Conservation (phyloP, 352 stramenopile genomes). For the Phytopythium ostracodes region DNA sequence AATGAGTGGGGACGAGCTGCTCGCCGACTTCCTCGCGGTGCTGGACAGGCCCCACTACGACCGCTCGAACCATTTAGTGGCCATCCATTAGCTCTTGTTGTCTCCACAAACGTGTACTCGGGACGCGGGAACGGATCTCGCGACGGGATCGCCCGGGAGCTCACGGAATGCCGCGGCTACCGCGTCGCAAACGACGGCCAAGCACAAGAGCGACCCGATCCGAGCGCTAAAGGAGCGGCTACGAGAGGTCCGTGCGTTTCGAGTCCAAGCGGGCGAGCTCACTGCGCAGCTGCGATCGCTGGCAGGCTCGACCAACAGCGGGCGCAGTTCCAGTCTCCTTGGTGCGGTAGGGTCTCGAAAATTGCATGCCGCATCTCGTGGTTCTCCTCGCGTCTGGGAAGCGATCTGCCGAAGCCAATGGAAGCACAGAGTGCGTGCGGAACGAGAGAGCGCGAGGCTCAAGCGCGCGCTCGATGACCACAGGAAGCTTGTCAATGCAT, state of each 20-base stretch:
- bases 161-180: no score
- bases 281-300: neutral
- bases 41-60: neutral
- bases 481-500: slow-evolving; percentile 16
- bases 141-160: no score
- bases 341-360: neutral
- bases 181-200: no score
- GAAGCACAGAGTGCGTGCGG: neutral
- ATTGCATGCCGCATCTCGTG: neutral
- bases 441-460: slow-evolving; percentile 27
- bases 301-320: neutral
- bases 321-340: neutral
- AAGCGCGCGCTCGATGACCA: slow-evolving; percentile 22
- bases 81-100: no score
- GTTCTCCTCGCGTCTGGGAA: slow-evolving; percentile 2
- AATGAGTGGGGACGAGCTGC: neutral
- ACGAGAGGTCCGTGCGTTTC: slow-evolving; percentile 12
- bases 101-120: no score
- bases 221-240: neutral
- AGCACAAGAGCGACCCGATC: slow-evolving; percentile 10
- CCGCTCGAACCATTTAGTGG: no score
- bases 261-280: slow-evolving; percentile 10
- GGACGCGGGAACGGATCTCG: no score
- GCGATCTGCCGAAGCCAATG: slow-evolving; percentile 4
- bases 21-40: neutral